A percentile compares a stretch with the other conserved stretches of the same genome.
Evolutionary conservation across 1,284 basidiomycete species (phyloP).

Genomic region (Taiwanofungus camphoratus): DNA sequence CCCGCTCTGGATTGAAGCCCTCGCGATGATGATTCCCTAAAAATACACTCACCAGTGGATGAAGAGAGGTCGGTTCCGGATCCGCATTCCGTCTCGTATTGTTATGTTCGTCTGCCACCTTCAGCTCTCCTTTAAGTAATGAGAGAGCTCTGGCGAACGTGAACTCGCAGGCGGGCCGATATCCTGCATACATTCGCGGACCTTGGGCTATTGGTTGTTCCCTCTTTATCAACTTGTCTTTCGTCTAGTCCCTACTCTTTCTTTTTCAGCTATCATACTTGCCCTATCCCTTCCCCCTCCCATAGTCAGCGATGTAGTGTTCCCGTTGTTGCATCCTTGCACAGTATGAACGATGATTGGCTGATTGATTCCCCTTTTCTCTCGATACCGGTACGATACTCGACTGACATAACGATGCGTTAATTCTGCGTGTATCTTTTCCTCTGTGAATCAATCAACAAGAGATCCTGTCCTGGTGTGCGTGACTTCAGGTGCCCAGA

Average conservation of each 20-base stretch:
- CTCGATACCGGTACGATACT: conserved; percentile 23
- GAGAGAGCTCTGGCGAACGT: too few relatives aligned
- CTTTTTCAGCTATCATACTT: conserved; percentile 8
- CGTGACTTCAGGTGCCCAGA: too few relatives aligned
- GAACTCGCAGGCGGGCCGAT: conserved; percentile 3
- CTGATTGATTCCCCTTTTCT: conserved; percentile 10
- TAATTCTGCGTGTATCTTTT: conserved; percentile 10
- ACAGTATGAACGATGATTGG: conserved; percentile 5
- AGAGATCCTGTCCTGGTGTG: too few relatives aligned
- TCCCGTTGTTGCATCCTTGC: conserved; percentile 3
- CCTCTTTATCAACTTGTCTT: conserved; percentile 40
- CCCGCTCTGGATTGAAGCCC: conserved; percentile 10
- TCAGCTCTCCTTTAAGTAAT: too few relatives aligned
- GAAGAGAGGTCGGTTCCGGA: conserved; percentile 11
- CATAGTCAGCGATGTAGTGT: too few relatives aligned
- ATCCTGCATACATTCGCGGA: conserved; percentile 20
- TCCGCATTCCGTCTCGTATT: conserved; percentile 3
- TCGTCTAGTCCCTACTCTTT: conserved; percentile 12
- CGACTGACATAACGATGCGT: conserved; percentile 11
- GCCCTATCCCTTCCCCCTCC: too few relatives aligned
- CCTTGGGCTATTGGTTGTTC: conserved; percentile 61
- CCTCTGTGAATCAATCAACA: not conserved
- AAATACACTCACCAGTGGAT: conserved; percentile 7
- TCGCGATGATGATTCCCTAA: conserved; percentile 7
- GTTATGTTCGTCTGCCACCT: conserved; percentile 1